phyloP scores from a whole-genome alignment of 805 yeast species.

The Soucietia sequanensis region DNA sequence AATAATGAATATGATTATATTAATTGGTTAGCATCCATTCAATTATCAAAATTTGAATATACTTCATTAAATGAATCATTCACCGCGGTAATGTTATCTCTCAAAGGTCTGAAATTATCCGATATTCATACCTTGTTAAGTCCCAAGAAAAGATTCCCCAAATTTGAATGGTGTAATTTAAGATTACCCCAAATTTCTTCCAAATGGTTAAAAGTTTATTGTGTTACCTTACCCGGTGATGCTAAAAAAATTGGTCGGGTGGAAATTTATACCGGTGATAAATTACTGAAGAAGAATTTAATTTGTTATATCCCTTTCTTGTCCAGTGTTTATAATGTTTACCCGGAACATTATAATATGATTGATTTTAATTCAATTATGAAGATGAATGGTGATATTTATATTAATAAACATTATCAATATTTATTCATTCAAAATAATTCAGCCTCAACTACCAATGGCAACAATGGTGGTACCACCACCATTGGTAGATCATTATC shows the following conservation, averaged over 20 bases:
- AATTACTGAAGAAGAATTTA: slow-evolving; percentile 49
- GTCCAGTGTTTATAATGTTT: slow-evolving; percentile 51
- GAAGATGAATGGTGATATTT: slow-evolving; percentile 54
- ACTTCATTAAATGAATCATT: slow-evolving; percentile 58
- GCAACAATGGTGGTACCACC: slow-evolving; percentile 3
- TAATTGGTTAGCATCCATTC: slow-evolving; percentile 48
- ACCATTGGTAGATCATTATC: slow-evolving; percentile 19
- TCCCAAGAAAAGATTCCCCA: slow-evolving; percentile 44
- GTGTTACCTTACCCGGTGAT: slow-evolving; percentile 48
- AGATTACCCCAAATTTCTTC: slow-evolving; percentile 57
- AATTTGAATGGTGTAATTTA: slow-evolving; percentile 62
- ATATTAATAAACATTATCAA: slow-evolving; percentile 42
- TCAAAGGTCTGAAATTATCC: slow-evolving; percentile 53
- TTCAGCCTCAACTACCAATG: slow-evolving; percentile 9
- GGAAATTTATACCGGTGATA: slow-evolving; percentile 51
- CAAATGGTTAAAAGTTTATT: slow-evolving; percentile 58
- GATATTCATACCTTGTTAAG: slow-evolving; percentile 60
- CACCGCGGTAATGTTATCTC: slow-evolving; percentile 61
- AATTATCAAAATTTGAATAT: slow-evolving; percentile 56
- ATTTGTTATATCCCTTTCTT: slow-evolving; percentile 48
- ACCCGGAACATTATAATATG: slow-evolving; percentile 55
- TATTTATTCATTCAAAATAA: slow-evolving; percentile 24
- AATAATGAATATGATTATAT: slow-evolving; percentile 17
- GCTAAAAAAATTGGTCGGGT: slow-evolving; percentile 48
- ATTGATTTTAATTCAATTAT: slow-evolving; percentile 58